Conservation (phyloP, 1,284 basidiomycete genomes). For the Leccinum holopus region DNA sequence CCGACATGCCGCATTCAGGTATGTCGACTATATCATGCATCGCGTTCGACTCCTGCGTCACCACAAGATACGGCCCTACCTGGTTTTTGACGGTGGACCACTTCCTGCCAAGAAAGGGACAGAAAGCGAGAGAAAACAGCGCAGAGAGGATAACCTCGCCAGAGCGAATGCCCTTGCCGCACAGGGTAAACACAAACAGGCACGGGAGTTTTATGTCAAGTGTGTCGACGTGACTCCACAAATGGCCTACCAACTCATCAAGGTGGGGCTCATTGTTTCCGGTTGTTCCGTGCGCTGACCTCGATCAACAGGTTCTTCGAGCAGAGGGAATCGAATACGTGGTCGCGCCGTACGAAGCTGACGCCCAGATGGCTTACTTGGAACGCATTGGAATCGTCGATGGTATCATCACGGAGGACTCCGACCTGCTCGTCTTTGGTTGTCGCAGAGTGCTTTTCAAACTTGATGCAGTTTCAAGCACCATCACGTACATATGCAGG, state of each 20-base stretch:
- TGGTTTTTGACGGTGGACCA: conserved; percentile 97
- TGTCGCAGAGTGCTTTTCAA: conserved; percentile 88
- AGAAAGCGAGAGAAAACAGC: conserved; percentile 77
- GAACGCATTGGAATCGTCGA: conserved; percentile 84
- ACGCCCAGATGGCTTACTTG: conserved; percentile 94
- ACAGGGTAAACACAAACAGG: conserved; percentile 78
- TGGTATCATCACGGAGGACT: conserved; percentile 97
- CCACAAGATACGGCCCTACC: conserved; percentile 82
- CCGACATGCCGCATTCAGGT: conserved; percentile 49
- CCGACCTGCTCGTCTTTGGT: conserved; percentile 96
- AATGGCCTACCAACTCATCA: conserved; percentile 98
- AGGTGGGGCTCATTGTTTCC: conserved; percentile 52
- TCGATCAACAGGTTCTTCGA: conserved; percentile 63
- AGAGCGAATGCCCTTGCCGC: conserved; percentile 72
- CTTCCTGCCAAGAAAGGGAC: conserved; percentile 94
- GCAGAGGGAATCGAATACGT: conserved; percentile 82
- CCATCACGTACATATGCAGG: conserved; percentile 80
- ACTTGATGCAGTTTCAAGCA: conserved; percentile 71
- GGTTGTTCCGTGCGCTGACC: conserved; percentile 9
- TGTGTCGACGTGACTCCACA: conserved; percentile 95
- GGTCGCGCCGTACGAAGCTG: conserved; percentile 98
- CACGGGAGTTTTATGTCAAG: conserved; percentile 87
- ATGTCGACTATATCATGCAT: conserved; percentile 96
- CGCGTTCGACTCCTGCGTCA: conserved; percentile 85
- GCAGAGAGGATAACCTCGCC: conserved; percentile 64